These are phyloP conservation scores for Tricholoma bakamatsutake DNA, from an alignment of 768 basidiomycete species.

Conservation along the genomic window DNA sequence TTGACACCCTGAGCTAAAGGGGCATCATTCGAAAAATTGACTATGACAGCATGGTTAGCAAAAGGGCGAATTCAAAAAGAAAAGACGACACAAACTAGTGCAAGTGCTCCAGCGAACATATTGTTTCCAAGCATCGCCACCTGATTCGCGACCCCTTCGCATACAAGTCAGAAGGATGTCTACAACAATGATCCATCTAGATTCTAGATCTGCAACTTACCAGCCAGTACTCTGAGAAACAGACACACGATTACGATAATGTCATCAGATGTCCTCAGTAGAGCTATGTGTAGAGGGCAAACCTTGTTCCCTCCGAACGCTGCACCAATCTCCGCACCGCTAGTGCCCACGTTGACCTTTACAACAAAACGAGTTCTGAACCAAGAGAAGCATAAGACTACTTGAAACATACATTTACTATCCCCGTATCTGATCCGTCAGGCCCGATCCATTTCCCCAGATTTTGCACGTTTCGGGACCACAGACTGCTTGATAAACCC, in stretches of 20 bases:
- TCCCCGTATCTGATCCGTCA: conserved; percentile 84
- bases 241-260: conserved; percentile 11
- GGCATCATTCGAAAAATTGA: conserved; percentile 88
- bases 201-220: conserved; percentile 33
- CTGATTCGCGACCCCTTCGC: conserved; percentile 87
- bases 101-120: conserved; percentile 90
- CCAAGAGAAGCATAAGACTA: conserved; percentile 3
- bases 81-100: conserved; percentile 42
- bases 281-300: conserved; percentile 18
- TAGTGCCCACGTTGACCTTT: conserved; percentile 54
- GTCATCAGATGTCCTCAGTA: conserved; percentile 11
- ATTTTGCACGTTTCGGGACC: conserved; percentile 80
- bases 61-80: neutral
- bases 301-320: conserved; percentile 96
- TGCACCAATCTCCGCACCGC: conserved; percentile 62
- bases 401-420: conserved; percentile 68
- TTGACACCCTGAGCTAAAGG: conserved; percentile 92
- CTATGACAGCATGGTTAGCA: conserved; percentile 21
- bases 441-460: conserved; percentile 93
- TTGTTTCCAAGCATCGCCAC: conserved; percentile 98
- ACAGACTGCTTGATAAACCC: conserved; percentile 88
- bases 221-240: conserved; percentile 70
- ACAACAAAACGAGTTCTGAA: conserved; percentile 7
- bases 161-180: conserved; percentile 5
- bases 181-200: conserved; percentile 2